Conservation (phyloP, 2,329 filamentous ascomycete species). For the Botrytis fragariae region DNA sequence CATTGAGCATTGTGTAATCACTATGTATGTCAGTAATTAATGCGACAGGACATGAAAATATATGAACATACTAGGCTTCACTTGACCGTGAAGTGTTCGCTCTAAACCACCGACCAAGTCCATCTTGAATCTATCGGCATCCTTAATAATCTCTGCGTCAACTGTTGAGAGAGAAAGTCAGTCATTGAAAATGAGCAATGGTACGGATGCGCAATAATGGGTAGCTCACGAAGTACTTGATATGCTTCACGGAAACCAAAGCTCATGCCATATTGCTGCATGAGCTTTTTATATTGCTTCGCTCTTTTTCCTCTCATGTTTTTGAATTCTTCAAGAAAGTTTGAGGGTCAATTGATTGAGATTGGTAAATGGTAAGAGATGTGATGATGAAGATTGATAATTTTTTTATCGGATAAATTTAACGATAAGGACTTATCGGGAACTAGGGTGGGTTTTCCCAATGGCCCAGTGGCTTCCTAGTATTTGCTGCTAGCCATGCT, state of each 20-base stretch:
- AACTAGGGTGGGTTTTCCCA: conserved; percentile 4
- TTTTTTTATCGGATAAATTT: conserved; percentile 23
- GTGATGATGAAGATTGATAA: conserved; percentile 15
- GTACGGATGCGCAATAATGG: conserved; percentile 17
- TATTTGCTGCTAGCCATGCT: neutral
- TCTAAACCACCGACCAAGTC: conserved; percentile 75
- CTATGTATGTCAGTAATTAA: conserved; percentile 40
- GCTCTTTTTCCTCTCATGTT: conserved; percentile 65
- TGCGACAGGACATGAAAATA: neutral
- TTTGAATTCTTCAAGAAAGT: conserved; percentile 31
- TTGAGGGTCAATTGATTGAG: neutral
- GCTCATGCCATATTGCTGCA: conserved; percentile 83
- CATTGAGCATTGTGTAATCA: conserved; percentile 81
- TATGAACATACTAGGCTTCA: conserved; percentile 67
- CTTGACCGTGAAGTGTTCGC: conserved; percentile 79
- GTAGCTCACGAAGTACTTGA: conserved; percentile 68
- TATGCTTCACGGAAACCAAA: conserved; percentile 94
- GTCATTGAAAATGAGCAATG: conserved; percentile 11
- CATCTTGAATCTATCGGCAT: conserved; percentile 84
- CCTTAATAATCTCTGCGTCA: conserved; percentile 80
- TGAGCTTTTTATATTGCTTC: conserved; percentile 83
- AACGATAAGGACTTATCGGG: conserved; percentile 26
- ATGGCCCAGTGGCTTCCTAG: neutral
- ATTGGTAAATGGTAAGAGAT: conserved; percentile 1
- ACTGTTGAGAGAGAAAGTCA: conserved; percentile 47